These are phyloP conservation scores for Phlegmacium glaucopus DNA, from an alignment of 768 basidiomycete species.

Conservation along the genomic window DNA sequence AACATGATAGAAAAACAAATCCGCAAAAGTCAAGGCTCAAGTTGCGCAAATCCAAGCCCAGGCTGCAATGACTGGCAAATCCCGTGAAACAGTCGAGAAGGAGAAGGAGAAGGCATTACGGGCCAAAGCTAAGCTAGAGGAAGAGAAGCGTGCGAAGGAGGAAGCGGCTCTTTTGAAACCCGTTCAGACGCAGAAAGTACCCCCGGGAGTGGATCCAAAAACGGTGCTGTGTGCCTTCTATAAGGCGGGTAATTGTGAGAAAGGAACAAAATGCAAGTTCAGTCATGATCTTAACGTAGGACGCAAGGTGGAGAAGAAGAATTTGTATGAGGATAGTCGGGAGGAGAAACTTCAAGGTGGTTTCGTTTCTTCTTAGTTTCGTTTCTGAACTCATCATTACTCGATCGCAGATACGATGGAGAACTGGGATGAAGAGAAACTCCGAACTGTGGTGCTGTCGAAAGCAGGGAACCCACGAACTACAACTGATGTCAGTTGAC, in stretches of 20 bases:
- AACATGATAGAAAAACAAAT: slow-evolving; percentile 80
- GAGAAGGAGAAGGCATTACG: slow-evolving; percentile 80
- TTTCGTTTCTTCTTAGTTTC: neutral
- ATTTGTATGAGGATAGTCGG: slow-evolving; percentile 85
- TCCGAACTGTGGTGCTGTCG: slow-evolving; percentile 80
- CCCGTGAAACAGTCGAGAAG: slow-evolving; percentile 73
- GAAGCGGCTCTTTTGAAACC: slow-evolving; percentile 82
- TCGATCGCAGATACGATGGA: slow-evolving; percentile 85
- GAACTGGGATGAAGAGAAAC: slow-evolving; percentile 93
- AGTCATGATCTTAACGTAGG: slow-evolving; percentile 90
- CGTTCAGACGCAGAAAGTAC: slow-evolving; percentile 79
- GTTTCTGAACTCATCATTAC: neutral
- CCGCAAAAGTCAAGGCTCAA: slow-evolving; percentile 86
- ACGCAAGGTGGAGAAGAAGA: slow-evolving; percentile 93
- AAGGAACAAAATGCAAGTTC: slow-evolving; percentile 95
- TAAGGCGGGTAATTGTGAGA: slow-evolving; percentile 92
- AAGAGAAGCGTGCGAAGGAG: slow-evolving; percentile 82
- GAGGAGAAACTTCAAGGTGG: slow-evolving; percentile 60
- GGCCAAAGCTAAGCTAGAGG: slow-evolving; percentile 72
- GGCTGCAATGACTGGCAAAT: slow-evolving; percentile 72
- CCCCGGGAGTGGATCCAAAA: slow-evolving; percentile 96
- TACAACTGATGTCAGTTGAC: slow-evolving; percentile 75
- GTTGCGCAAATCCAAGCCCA: slow-evolving; percentile 81
- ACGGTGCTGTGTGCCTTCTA: slow-evolving; percentile 88
- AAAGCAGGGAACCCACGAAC: slow-evolving; percentile 91